Evolutionary conservation across 805 yeast genomes (phyloP).

Genomic region (Candida montana): DNA sequence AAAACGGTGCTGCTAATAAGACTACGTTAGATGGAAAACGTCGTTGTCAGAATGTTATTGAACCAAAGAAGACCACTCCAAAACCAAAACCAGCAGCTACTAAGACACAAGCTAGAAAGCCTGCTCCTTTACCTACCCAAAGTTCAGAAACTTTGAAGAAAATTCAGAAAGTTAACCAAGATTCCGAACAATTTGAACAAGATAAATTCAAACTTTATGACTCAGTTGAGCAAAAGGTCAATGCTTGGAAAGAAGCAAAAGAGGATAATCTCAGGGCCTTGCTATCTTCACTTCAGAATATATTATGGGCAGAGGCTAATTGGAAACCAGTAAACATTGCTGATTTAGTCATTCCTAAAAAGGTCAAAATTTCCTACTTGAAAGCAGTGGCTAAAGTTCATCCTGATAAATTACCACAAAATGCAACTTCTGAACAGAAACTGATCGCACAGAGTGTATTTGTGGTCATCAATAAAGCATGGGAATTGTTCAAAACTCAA

Average conservation of each 20-base stretch:
- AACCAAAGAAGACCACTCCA: slow-evolving; percentile 45
- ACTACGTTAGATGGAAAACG: slow-evolving; percentile 74
- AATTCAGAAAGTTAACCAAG: slow-evolving; percentile 42
- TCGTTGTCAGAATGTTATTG: slow-evolving; percentile 62
- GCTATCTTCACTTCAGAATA: slow-evolving; percentile 58
- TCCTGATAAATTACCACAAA: slow-evolving; percentile 71
- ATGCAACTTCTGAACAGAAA: slow-evolving; percentile 59
- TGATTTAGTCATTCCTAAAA: slow-evolving; percentile 83
- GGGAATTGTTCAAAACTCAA: slow-evolving; percentile 74
- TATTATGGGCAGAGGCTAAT: slow-evolving; percentile 60
- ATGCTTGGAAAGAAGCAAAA: slow-evolving; percentile 67
- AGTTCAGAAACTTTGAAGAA: slow-evolving; percentile 43
- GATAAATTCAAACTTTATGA: slow-evolving; percentile 63
- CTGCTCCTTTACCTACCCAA: slow-evolving; percentile 12
- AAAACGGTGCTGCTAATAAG: slow-evolving; percentile 61
- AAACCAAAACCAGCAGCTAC: slow-evolving; percentile 19
- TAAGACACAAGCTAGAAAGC: slow-evolving; percentile 2
- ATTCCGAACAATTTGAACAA: slow-evolving; percentile 44
- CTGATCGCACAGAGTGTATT: slow-evolving; percentile 87
- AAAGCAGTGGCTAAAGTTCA: slow-evolving; percentile 87
- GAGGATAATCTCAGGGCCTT: slow-evolving; percentile 78
- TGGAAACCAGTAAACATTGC: slow-evolving; percentile 65
- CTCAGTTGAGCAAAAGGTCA: slow-evolving; percentile 46
- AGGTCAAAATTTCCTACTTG: slow-evolving; percentile 82
- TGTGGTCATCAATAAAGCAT: slow-evolving; percentile 75